Conservation (phyloP, 1,284 basidiomycete genomes). For the Pseudozyma sp. region DNA sequence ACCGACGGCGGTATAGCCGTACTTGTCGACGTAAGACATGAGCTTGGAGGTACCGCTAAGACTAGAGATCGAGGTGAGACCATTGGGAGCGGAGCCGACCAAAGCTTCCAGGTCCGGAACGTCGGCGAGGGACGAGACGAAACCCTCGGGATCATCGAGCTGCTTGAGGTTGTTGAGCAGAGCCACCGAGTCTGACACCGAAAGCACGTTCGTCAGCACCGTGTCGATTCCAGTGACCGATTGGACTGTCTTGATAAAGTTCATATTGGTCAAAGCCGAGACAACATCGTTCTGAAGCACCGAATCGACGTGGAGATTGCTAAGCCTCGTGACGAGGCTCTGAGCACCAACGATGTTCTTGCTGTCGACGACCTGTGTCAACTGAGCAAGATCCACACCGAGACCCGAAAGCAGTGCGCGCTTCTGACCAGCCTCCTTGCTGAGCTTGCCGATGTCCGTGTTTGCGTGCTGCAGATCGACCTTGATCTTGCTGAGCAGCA, state of each 20-base stretch:
- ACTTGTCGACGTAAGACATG: conserved; percentile 14
- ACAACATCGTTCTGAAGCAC: conserved; percentile 16
- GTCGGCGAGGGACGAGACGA: conserved; percentile 22
- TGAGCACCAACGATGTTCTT: conserved; percentile 10
- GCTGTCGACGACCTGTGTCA: conserved; percentile 2
- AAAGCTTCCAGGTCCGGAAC: conserved; percentile 17
- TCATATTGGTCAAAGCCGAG: conserved; percentile 12
- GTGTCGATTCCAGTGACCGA: conserved; percentile 14
- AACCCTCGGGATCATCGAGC: conserved; percentile 17
- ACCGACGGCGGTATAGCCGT: conserved; percentile 9
- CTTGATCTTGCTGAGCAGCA: conserved; percentile 13
- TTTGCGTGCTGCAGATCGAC: conserved; percentile 4
- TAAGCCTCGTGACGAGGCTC: conserved; percentile 8
- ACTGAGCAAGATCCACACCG: background rate
- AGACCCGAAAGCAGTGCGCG: background rate
- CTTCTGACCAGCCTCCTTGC: conserved; percentile 4
- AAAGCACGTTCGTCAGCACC: conserved; percentile 12
- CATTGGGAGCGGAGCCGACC: conserved; percentile 13
- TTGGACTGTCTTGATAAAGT: conserved; percentile 20
- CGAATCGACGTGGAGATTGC: conserved; percentile 8
- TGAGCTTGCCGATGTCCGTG: conserved; percentile 9
- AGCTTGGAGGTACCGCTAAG: conserved; percentile 25
- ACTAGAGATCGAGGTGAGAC: conserved; percentile 10
- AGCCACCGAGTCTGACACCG: conserved; percentile 8
- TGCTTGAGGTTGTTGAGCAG: conserved; percentile 15